Evolutionary conservation across 2,329 filamentous ascomycete species (phyloP).

Genomic region (Ophiosphaerella herpotricha): DNA sequence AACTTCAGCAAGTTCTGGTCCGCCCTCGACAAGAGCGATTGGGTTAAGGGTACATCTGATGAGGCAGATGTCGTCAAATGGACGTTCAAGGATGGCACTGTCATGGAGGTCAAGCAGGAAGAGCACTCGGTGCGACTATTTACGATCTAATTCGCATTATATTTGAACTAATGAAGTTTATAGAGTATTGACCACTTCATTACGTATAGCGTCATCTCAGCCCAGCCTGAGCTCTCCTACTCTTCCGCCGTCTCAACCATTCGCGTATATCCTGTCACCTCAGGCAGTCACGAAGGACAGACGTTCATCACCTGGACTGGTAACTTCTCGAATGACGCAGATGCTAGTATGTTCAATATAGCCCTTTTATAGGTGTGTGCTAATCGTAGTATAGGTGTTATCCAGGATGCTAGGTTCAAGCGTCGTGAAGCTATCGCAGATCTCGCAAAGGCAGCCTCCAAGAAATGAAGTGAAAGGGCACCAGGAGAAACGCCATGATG

Average conservation of each 20-base stretch:
- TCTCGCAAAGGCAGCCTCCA: slow-evolving; percentile 58
- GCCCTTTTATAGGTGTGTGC: neutral
- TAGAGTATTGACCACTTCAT: slow-evolving; percentile 75
- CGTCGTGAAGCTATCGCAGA: slow-evolving; percentile 72
- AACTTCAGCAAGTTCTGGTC: slow-evolving; percentile 71
- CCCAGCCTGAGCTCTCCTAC: slow-evolving; percentile 68
- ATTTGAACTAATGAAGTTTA: neutral
- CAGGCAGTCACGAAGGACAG: slow-evolving; percentile 65
- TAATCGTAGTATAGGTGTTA: slow-evolving; percentile 59
- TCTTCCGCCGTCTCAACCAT: slow-evolving; percentile 70
- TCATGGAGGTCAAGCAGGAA: slow-evolving; percentile 75
- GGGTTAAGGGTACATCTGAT: slow-evolving; percentile 64
- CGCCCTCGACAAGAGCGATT: slow-evolving; percentile 64
- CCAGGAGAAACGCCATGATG: no score
- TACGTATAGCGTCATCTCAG: slow-evolving; percentile 72
- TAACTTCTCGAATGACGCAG: slow-evolving; percentile 72
- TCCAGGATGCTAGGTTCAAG: slow-evolving; percentile 78
- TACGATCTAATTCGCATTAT: neutral
- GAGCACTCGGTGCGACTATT: slow-evolving; percentile 66
- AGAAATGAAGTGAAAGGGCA: slow-evolving; percentile 33
- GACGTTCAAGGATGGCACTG: slow-evolving; percentile 72
- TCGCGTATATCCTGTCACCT: slow-evolving; percentile 68
- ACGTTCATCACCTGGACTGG: slow-evolving; percentile 72
- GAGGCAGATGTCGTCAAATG: slow-evolving; percentile 72
- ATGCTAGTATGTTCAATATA: slow-evolving; percentile 61